Conservation (phyloP, 306 rosid species). For the Quercus dentata region DNA sequence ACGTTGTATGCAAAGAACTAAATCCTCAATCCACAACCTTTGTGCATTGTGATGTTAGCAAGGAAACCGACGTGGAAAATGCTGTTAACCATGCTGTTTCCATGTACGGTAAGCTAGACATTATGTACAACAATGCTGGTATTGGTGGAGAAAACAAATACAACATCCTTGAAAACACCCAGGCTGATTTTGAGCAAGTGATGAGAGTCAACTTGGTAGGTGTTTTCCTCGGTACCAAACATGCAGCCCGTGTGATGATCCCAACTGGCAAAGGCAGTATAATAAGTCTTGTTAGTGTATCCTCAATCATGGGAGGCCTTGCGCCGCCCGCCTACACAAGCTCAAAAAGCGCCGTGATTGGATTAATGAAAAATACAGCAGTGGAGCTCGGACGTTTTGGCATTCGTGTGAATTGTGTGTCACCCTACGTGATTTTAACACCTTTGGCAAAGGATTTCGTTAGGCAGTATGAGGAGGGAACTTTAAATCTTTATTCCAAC, state of each 20-base stretch:
- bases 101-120: conserved; percentile 48
- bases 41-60: conserved; percentile 45
- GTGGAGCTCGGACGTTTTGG: conserved; percentile 22
- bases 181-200: conserved; percentile 37
- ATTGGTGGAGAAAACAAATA: neutral
- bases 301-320: conserved; percentile 24
- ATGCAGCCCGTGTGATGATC: conserved; percentile 29
- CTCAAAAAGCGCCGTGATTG: conserved; percentile 45
- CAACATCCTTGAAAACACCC: conserved; percentile 13
- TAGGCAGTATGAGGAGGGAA: conserved; percentile 20
- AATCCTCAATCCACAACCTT: no score
- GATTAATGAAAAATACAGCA: conserved; percentile 25
- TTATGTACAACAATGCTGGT: conserved; percentile 60
- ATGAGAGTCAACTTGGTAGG: conserved; percentile 34
- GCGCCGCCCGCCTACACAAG: conserved; percentile 33
- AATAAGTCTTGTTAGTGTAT: conserved; percentile 27
- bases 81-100: conserved; percentile 22
- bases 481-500: conserved; percentile 8
- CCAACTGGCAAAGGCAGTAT: conserved; percentile 28
- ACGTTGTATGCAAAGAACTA: no score
- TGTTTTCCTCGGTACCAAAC: conserved; percentile 38
- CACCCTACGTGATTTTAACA: conserved; percentile 35
- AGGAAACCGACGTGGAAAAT: conserved; percentile 32
- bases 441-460: conserved; percentile 23
- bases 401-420: conserved; percentile 47